Conservation (phyloP, 2,329 filamentous ascomycete species). For the Trichoderma citrinoviride region DNA sequence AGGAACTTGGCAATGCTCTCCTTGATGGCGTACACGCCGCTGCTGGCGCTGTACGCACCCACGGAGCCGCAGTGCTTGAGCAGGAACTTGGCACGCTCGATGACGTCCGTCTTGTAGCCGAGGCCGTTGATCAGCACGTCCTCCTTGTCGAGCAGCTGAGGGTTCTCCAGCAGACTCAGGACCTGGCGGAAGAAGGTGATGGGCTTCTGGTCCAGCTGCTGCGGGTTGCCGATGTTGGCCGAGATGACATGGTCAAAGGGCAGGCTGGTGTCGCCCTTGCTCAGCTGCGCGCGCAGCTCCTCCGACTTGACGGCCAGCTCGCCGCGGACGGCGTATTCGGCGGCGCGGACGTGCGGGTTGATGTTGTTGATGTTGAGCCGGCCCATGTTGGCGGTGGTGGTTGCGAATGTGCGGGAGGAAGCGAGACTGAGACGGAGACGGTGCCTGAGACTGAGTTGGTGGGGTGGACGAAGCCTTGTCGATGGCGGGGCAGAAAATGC, state of each 20-base stretch:
- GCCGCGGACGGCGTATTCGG: slow-evolving; percentile 94
- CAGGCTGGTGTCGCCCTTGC: slow-evolving; percentile 56
- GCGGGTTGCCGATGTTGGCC: slow-evolving; percentile 98
- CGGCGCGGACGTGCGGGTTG: slow-evolving; percentile 81
- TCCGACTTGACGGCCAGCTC: slow-evolving; percentile 94
- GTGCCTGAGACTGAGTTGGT: slow-evolving; percentile 28
- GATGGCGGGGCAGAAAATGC: slow-evolving; percentile 24
- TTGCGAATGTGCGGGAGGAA: slow-evolving; percentile 8
- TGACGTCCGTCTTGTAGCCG: slow-evolving; percentile 86
- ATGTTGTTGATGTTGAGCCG: slow-evolving; percentile 79
- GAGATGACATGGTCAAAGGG: slow-evolving; percentile 91
- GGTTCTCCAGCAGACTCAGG: slow-evolving; percentile 88
- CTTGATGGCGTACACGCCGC: slow-evolving; percentile 81
- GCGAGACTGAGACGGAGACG: too few relatives aligned
- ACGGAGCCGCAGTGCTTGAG: slow-evolving; percentile 84
- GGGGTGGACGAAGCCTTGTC: slow-evolving; percentile 26
- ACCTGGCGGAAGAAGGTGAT: slow-evolving; percentile 99
- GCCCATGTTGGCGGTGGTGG: slow-evolving; percentile 32
- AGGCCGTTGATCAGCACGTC: slow-evolving; percentile 71
- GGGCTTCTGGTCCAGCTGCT: slow-evolving; percentile 98
- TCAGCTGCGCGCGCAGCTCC: slow-evolving; percentile 75
- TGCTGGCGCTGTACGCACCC: slow-evolving; percentile 93
- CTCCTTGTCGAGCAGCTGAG: slow-evolving; percentile 75
- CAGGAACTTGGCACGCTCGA: slow-evolving; percentile 77
- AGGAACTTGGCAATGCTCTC: slow-evolving; percentile 91